Percentiles rank a stretch among this genome's conserved stretches.
Conservation (phyloP, 1,139 yeast genomes). For the Blastobotrys raffinosifermentans region DNA sequence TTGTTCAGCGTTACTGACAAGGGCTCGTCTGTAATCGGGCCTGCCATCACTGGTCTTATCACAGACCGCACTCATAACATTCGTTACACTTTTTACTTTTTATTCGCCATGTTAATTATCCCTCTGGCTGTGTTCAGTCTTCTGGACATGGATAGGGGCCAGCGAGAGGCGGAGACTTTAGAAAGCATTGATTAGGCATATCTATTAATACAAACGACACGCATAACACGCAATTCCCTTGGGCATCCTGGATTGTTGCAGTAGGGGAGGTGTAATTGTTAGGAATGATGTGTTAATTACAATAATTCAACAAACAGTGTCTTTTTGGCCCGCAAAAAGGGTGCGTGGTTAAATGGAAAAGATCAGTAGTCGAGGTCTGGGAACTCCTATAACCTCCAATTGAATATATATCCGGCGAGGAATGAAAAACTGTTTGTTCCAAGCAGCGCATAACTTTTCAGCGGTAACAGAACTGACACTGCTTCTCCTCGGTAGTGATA, state of each 20-base stretch:
- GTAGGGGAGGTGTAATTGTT: no score
- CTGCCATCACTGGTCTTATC: conserved; percentile 56
- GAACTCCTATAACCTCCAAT: background rate
- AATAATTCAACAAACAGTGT: no score
- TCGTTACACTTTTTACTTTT: conserved; percentile 58
- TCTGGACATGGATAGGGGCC: conserved; percentile 54
- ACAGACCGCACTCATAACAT: conserved; percentile 65
- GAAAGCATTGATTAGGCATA: conserved; percentile 18
- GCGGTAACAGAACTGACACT: no score
- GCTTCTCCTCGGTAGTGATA: conserved; percentile 3
- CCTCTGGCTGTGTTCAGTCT: conserved; percentile 47
- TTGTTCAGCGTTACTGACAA: conserved; percentile 67
- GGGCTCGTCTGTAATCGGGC: conserved; percentile 67
- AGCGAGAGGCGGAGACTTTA: conserved; percentile 28
- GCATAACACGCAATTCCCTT: no score
- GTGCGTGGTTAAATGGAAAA: background rate
- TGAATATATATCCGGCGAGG: conserved; percentile 4
- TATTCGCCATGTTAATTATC: conserved; percentile 44
- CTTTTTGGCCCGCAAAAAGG: no score
- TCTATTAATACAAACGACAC: background rate
- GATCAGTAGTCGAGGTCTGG: background rate
- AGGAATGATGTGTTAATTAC: no score
- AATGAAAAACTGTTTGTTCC: conserved; percentile 7
- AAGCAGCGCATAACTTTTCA: no score
- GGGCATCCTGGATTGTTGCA: no score